Evolutionary conservation across 2,329 filamentous ascomycete species (phyloP).

Genomic region (Neofusicoccum parvum): DNA sequence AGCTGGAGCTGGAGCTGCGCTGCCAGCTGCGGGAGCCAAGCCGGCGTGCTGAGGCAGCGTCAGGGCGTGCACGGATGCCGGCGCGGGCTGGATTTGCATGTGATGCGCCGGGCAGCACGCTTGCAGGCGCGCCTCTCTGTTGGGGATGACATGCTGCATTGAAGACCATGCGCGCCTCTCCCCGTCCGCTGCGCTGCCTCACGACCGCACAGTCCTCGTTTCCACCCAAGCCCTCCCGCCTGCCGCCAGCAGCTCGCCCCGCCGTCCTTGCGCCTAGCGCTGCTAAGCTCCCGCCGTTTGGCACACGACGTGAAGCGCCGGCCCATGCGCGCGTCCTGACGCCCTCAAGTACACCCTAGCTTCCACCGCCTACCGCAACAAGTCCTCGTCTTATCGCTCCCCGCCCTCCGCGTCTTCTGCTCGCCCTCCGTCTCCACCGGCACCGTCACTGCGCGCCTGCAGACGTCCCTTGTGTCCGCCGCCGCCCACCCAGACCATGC

Average conservation of each 20-base stretch:
- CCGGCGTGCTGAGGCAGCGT: background rate
- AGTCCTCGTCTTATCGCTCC: background rate
- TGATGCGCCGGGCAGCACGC: conserved; percentile 9
- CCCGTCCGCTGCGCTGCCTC: background rate
- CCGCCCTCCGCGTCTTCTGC: background rate
- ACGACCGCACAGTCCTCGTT: background rate
- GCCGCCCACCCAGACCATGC: background rate
- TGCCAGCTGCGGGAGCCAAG: background rate
- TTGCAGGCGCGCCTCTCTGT: conserved; percentile 16
- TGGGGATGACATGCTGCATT: conserved; percentile 18
- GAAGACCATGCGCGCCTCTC: conserved; percentile 16
- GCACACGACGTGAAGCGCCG: background rate
- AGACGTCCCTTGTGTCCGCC: background rate
- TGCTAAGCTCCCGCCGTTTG: background rate
- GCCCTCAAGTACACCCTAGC: conserved; percentile 11
- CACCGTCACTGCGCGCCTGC: background rate
- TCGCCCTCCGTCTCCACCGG: background rate
- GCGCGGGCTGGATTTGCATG: conserved; percentile 4
- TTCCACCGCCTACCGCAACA: background rate
- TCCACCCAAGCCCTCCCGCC: background rate
- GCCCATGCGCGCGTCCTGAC: conserved; percentile 2
- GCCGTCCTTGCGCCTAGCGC: background rate
- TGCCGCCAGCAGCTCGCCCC: background rate
- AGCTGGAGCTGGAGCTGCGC: background rate
- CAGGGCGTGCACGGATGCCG: background rate